These are phyloP conservation scores for Fusarium sp. DNA, from an alignment of 2,329 filamentous ascomycete species.

Conservation along the genomic window DNA sequence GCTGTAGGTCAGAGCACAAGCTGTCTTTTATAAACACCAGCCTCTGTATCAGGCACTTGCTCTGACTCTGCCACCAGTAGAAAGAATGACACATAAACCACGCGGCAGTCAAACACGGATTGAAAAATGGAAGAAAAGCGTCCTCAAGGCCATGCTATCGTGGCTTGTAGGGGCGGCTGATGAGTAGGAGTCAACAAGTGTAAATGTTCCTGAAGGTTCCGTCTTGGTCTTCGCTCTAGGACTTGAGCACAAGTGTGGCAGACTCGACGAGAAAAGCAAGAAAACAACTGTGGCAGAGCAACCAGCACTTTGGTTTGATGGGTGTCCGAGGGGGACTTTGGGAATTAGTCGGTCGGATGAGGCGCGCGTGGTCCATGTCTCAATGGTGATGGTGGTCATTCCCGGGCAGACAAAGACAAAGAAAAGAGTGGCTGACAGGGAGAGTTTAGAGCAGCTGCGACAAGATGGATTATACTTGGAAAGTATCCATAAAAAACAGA, in stretches of 20 bases:
- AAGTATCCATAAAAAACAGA: background rate
- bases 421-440: background rate
- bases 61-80: constrained; percentile 2
- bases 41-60: constrained; percentile 10
- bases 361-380: constrained; percentile 27
- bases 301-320: background rate
- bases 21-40: constrained; percentile 18
- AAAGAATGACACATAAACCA: constrained; percentile 7
- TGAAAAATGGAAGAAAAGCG: background rate
- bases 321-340: constrained; percentile 7
- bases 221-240: constrained; percentile 19
- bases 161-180: constrained; percentile 35
- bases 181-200: constrained; percentile 23
- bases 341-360: background rate
- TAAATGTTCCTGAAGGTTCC: constrained; percentile 14
- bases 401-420: constrained; percentile 14
- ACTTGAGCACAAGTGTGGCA: constrained; percentile 3
- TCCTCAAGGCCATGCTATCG: constrained; percentile 11
- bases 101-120: constrained; percentile 9
- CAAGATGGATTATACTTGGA: background rate
- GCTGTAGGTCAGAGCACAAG: background rate
- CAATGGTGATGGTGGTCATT: constrained; percentile 35
- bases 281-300: constrained; percentile 20
- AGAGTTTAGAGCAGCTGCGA: background rate
- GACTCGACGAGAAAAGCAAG: background rate